A percentile compares a stretch with the other conserved stretches of the same genome.
Conservation (phyloP, 2,329 filamentous ascomycete genomes). For the Colletotrichum sansevieriae region DNA sequence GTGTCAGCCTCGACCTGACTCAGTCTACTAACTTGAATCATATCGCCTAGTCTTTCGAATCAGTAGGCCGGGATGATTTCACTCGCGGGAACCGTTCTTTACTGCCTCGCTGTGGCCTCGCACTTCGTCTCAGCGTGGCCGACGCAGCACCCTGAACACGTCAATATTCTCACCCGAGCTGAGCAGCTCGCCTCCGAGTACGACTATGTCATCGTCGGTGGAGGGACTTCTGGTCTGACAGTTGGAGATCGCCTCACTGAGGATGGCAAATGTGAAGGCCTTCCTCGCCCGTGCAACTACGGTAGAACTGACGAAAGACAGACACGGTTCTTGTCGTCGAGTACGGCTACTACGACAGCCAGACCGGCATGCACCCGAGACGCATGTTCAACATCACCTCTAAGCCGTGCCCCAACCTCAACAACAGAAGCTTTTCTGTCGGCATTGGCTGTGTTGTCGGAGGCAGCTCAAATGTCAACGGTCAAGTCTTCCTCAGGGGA, state of each 20-base stretch:
- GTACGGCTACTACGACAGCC: constrained; percentile 41
- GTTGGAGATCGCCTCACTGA: constrained; percentile 55
- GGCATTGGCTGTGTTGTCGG: constrained; percentile 52
- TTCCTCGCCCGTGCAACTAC: no score
- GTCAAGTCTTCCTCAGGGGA: constrained; percentile 53
- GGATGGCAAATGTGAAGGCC: constrained; percentile 49
- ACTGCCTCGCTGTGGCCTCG: not conserved
- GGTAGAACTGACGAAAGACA: not conserved
- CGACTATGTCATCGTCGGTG: constrained; percentile 56
- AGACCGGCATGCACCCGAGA: constrained; percentile 43
- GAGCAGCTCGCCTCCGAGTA: constrained; percentile 40
- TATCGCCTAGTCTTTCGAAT: not conserved
- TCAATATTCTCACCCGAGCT: constrained; percentile 31
- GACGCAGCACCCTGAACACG: constrained; percentile 24
- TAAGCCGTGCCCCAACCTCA: constrained; percentile 47
- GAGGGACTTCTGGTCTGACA: constrained; percentile 58
- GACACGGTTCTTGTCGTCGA: constrained; percentile 41
- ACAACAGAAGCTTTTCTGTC: constrained; percentile 46
- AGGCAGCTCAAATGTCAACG: constrained; percentile 56
- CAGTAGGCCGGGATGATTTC: constrained; percentile 26
- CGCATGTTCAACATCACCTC: constrained; percentile 50
- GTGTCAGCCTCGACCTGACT: no score
- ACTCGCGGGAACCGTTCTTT: constrained; percentile 6
- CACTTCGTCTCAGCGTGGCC: constrained; percentile 30
- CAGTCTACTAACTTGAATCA: no score